Evolutionary conservation across 495 filamentous ascomycete species (phyloP).

Genomic region (Talaromyces trachyspermus): DNA sequence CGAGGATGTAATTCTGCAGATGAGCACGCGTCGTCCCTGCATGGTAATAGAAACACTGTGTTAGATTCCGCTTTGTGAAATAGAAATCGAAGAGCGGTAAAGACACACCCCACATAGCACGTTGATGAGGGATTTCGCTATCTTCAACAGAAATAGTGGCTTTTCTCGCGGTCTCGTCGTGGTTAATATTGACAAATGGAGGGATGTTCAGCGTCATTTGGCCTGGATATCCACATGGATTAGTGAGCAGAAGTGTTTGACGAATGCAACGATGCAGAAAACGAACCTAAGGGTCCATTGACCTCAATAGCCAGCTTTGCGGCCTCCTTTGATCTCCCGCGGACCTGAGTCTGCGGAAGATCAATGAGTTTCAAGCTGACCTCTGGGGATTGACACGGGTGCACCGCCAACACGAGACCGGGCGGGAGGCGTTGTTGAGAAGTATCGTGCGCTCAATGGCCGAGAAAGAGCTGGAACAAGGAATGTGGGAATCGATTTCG

Average conservation of each 20-base stretch:
- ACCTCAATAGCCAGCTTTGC: conserved; percentile 56
- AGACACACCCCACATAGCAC: conserved; percentile 93
- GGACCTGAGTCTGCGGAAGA: conserved; percentile 43
- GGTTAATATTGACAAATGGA: conserved; percentile 60
- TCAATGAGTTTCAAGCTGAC: conserved; percentile 63
- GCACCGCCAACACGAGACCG: conserved; percentile 79
- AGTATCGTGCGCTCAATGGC: conserved; percentile 45
- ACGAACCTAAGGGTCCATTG: conserved; percentile 64
- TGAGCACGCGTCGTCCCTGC: conserved; percentile 82
- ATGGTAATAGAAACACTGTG: no score
- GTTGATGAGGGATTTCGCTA: conserved; percentile 57
- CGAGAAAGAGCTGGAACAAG: conserved; percentile 66
- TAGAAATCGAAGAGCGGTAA: neutral
- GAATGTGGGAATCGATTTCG: conserved; percentile 53
- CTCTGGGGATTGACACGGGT: conserved; percentile 73
- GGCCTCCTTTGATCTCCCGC: conserved; percentile 44
- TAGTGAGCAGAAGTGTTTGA: conserved; percentile 2
- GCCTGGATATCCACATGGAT: conserved; percentile 32
- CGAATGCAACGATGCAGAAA: conserved; percentile 5
- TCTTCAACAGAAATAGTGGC: conserved; percentile 62
- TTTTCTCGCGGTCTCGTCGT: conserved; percentile 52
- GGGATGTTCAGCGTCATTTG: conserved; percentile 67
- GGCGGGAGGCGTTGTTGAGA: conserved; percentile 59
- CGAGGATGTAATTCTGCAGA: conserved; percentile 80
- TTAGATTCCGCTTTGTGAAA: neutral